These are phyloP conservation scores for Jackrogersella minutella DNA, from an alignment of 495 filamentous ascomycete species.

Conservation along the genomic window DNA sequence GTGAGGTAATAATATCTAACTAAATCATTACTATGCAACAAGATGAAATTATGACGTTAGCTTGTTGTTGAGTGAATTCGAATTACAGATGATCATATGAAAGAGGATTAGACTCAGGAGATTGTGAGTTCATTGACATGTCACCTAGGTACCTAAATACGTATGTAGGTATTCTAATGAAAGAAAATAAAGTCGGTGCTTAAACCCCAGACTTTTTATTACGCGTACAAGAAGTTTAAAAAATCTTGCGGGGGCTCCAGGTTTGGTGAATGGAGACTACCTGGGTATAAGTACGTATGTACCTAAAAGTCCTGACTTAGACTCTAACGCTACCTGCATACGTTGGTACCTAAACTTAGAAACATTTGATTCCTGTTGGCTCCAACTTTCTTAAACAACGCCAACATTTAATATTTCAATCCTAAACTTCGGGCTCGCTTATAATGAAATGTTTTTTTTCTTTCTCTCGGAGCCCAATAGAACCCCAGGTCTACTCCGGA, in stretches of 20 bases:
- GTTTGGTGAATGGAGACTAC: no score
- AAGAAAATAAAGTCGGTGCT: no score
- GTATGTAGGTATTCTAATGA: no score
- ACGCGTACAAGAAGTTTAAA: constrained; percentile 22
- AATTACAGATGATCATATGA: constrained; percentile 11
- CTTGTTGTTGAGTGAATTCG: background rate
- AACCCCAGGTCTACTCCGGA: constrained; percentile 8
- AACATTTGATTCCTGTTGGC: constrained; percentile 16
- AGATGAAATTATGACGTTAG: constrained; percentile 35
- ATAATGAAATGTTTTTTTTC: no score
- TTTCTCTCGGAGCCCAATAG: constrained; percentile 20
- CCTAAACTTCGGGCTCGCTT: constrained; percentile 4
- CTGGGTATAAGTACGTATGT: no score
- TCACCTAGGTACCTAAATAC: background rate
- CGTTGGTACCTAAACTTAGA: constrained; percentile 31
- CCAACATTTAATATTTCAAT: no score
- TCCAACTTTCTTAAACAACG: constrained; percentile 11
- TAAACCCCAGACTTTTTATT: constrained; percentile 33
- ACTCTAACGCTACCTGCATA: constrained; percentile 8
- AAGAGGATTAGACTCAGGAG: background rate
- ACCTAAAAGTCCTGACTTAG: no score
- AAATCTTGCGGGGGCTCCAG: constrained; percentile 37
- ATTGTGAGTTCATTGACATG: background rate
- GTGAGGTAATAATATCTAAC: constrained; percentile 13
- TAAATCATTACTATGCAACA: no score